Evolutionary conservation across 208 protist species (phyloP), one percentile per base, ranked within the genome.

Genomic region (Acanthamoeba lenticulata): DNA sequence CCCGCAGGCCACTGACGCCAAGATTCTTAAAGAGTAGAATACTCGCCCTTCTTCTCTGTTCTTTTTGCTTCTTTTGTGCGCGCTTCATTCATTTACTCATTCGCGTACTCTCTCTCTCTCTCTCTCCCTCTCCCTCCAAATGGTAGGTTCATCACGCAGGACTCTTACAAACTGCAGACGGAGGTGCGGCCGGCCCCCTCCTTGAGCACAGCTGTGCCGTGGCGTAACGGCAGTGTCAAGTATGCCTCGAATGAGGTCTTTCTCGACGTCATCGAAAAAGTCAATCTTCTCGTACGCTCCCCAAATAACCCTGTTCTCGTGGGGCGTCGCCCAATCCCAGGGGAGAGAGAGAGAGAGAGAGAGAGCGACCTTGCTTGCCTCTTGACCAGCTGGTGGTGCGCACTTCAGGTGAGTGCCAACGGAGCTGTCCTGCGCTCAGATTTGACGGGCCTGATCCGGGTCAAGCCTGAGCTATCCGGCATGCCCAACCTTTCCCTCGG

Each of bases 401-500:
- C 21, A 27, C 13, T 67, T 9, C 42, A 96, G 72, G 89, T 94
- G 44, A 94, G 67, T 15, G 94, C 94, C 38, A 98, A 96, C 79
- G 97, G 97, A 36, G 96, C 94, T 27, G 95, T 98, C 49, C 91
- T 99, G 9, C 95, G 97, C 69, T 97, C 95, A 24, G 98, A 99
- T 62, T 98, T 99, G 90, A 44, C 98, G 24, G 98, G 98, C 67
- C 47, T 95, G 0, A 92, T 99, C 49, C 98, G 98, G 92, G 98
- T 99, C 95, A 95, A 96, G 60, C 96, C 95, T 21, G 96, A 97
- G 38, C 96, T 99, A 1, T 97, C 94, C 38, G 98, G 98, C 57
- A 99, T 99, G 98, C 98, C 98, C 13, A 98, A 99, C 81, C 93
- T 99, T 24, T 96, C 97, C 79, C 95, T 99, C 19, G 98, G 98